Base-by-base conservation (phyloP, 2,329 filamentous ascomycete genomes). In the Arthrobotrys conoides region DNA sequence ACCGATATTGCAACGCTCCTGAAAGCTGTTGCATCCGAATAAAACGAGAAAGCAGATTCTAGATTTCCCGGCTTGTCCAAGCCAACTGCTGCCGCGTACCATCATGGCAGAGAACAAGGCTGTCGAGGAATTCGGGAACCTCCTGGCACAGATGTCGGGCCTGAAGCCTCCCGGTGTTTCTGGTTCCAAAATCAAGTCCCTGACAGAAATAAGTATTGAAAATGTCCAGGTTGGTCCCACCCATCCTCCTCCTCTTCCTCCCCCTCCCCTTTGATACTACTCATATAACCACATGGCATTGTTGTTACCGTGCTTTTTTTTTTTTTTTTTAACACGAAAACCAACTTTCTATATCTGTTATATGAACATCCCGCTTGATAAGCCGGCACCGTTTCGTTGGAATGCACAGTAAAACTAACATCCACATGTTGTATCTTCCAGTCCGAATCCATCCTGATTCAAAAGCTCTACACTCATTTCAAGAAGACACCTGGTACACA, bases 381-480 rank as follows among this genome's bases (percentile, higher is more conserved):
- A n/a, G n/a, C 44, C 44, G 44, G 44, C 44, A 20, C n/a, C n/a
- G n/a, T 46, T n/a, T 76, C 53, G 24, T 76, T 55, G 65, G 64
- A 63, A 63, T 67, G 64, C 69, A 73, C 64, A 71, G 68, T 76
- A 61, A 63, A 80, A 81, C 82, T 84, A 82, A 83, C 80, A 72
- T 81, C 20, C 71, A 63, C 41, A 71, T 79, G 68, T 61, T 76
- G 63, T 73, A 76, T 83, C 30, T 80, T 67, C 80, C 87, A 97
- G 96, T 95, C 92, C 86, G 95, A 98, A 87, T 96, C 93, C 69
- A 91, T 94, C 82, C 90, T 99, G 83, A 93, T 98, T 83, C 94
- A 97, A 85, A 97, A 97, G 85, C 92, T 99, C 83, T 97, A 93
- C 86, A 96, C 94, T 81, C 94, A 97, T 84, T 96, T 98, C 89